Evolutionary conservation across 495 filamentous ascomycete species (phyloP).

Genomic region (Hypoxylon lienhwacheense): DNA sequence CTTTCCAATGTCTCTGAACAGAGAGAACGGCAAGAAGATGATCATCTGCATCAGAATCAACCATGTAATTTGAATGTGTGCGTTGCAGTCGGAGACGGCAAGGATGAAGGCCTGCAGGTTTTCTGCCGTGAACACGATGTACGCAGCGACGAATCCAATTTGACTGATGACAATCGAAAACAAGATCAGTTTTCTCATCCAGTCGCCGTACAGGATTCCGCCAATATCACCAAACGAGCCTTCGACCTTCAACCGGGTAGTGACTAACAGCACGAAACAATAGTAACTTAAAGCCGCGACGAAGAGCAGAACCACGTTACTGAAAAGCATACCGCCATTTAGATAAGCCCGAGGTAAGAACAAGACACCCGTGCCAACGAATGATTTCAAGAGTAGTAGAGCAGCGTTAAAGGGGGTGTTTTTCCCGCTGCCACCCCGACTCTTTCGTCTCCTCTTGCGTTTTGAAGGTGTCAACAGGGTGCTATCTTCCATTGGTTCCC

Average conservation of each 20-base stretch:
- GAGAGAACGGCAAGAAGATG: conserved; percentile 87
- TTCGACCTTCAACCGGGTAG: conserved; percentile 77
- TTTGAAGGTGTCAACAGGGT: conserved; percentile 73
- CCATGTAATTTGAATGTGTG: conserved; percentile 77
- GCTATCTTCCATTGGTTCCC: conserved; percentile 78
- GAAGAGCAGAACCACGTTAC: conserved; percentile 80
- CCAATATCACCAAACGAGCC: conserved; percentile 97
- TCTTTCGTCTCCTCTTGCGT: conserved; percentile 70
- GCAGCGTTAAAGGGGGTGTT: conserved; percentile 73
- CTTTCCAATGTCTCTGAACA: conserved; percentile 95
- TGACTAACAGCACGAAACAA: conserved; percentile 91
- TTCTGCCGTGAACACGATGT: conserved; percentile 96
- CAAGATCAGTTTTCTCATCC: conserved; percentile 85
- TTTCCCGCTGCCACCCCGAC: conserved; percentile 67
- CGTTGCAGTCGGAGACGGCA: conserved; percentile 78
- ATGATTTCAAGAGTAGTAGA: conserved; percentile 88
- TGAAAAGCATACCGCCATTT: conserved; percentile 97
- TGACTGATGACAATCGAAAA: conserved; percentile 90
- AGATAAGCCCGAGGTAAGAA: conserved; percentile 91
- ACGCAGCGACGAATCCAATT: conserved; percentile 93
- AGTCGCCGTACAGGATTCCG: conserved; percentile 83
- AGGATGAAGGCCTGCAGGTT: conserved; percentile 93
- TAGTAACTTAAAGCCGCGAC: conserved; percentile 89
- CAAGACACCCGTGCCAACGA: conserved; percentile 95
- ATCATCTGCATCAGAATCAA: conserved; percentile 92